Base-by-base conservation (phyloP, 305 asterid genomes). In the Fraxinus velutina region DNA sequence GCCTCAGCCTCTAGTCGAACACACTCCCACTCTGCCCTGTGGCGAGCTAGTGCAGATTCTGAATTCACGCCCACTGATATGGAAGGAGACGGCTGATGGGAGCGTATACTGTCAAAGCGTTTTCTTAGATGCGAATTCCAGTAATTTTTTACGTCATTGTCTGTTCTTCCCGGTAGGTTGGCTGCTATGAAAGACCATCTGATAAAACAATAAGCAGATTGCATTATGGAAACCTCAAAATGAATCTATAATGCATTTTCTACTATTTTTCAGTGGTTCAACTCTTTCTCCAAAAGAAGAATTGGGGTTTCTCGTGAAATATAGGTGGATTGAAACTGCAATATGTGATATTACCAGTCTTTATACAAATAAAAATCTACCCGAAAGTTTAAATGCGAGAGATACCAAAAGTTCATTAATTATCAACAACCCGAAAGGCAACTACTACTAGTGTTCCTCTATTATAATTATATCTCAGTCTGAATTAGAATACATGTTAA, bases 141-240 rank as follows among this genome's bases (percentile, higher is more conserved):
- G 84, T 87, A 89, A 30, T 92, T 92, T 88, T 92, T 92, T 15
- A 92, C 78, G 47, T 92, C 95, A n/a, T 92, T 92, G 44, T 92
- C 95, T 33, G 97, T 92, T 87, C 97, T 87, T 88, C 94, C 97
- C 3, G 93, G 90, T 24, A 92, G 80, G n/a, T 87, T 80, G 73
- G 93, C 82, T 52, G 97, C 94, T 78, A 92, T 92, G 12, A 88
- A 83, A 12, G 95, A 91, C 97, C 97, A 91, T 82, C 97, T 92
- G 84, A 5, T 17, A 29, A 70, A 70, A 70, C 22, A 70, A 70
- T 15, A 29, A 70, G 75, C 64, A 55, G 64, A 55, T 55, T 55
- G 60, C 60, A 50, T 50, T 50, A 50, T 15, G 60, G 60, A 50
- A 50, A 50, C 62, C 62, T n/a, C 9, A 52, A n/a, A 52, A 52